A percentile compares a stretch with the other conserved stretches of the same genome.
Evolutionary conservation across 2,329 filamentous ascomycete genomes (phyloP).

Genomic region (Pseudogymnoascus sp.): DNA sequence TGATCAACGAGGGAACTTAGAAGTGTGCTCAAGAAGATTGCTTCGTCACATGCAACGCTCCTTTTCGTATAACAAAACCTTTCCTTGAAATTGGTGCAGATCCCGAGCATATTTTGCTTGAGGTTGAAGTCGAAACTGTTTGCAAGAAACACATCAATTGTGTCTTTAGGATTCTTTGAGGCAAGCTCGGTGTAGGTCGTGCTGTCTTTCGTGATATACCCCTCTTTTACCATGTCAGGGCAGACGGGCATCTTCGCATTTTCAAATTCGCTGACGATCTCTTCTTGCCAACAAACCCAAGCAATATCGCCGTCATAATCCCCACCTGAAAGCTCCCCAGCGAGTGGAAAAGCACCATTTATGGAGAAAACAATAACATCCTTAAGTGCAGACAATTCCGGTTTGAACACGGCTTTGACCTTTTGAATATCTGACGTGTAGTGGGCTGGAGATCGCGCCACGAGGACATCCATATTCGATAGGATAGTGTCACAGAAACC

Average conservation of each 20-base stretch:
- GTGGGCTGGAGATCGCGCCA: constrained; percentile 61
- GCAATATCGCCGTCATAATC: constrained; percentile 76
- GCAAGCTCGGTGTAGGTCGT: constrained; percentile 28
- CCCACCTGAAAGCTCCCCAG: constrained; percentile 64
- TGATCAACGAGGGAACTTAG: constrained; percentile 49
- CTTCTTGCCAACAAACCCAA: constrained; percentile 67
- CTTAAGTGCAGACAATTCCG: constrained; percentile 56
- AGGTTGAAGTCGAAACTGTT: constrained; percentile 50
- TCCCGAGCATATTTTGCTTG: constrained; percentile 48
- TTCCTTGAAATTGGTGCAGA: constrained; percentile 56
- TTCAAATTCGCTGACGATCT: constrained; percentile 55
- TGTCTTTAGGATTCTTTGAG: constrained; percentile 10
- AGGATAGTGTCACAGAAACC: constrained; percentile 46
- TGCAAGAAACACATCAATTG: constrained; percentile 37
- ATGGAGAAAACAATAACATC: constrained; percentile 73
- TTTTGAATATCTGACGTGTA: constrained; percentile 65
- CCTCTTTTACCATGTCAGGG: constrained; percentile 37
- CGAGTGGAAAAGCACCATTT: constrained; percentile 52
- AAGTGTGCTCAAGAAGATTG: constrained; percentile 42
- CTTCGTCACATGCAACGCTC: constrained; percentile 36
- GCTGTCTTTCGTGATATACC: constrained; percentile 42
- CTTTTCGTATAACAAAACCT: constrained; percentile 50
- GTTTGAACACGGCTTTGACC: constrained; percentile 49
- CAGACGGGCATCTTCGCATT: constrained; percentile 45
- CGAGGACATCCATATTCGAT: constrained; percentile 51